A percentile compares a stretch with the other conserved stretches of the same genome.
These are phyloP conservation scores for Cucurbita ficifolia DNA, from an alignment of 306 rosid genomes.

Conservation along the genomic window DNA sequence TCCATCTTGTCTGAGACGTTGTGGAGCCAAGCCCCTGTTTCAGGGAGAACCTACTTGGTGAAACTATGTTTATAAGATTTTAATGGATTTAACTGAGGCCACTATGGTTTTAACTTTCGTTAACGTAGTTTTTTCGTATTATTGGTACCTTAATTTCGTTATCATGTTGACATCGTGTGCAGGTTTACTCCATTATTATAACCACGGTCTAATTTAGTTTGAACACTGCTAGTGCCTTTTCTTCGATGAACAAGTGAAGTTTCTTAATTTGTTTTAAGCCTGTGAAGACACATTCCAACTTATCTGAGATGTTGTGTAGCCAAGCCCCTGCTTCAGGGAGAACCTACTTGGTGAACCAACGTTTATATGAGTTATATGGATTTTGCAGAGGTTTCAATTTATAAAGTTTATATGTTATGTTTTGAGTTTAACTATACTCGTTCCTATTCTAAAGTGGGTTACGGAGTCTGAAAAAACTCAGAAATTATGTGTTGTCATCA, in stretches of 20 bases:
- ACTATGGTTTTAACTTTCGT: too few species aligned
- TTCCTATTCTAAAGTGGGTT: not conserved
- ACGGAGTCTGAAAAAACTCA: slow-evolving; percentile 48
- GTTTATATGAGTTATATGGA: slow-evolving; percentile 29
- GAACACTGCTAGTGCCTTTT: accelerated
- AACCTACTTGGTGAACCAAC: slow-evolving; percentile 64
- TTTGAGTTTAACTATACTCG: slow-evolving; percentile 7
- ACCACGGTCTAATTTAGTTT: too few species aligned
- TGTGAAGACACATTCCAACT: not conserved
- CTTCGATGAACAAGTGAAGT: too few species aligned
- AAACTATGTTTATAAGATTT: slow-evolving; percentile 35
- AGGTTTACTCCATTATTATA: too few species aligned
- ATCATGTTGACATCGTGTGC: too few species aligned
- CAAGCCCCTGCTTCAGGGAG: slow-evolving; percentile 58
- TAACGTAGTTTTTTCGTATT: too few species aligned
- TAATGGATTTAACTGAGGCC: slow-evolving; percentile 26
- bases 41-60: slow-evolving; percentile 80
- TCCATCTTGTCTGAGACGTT: slow-evolving; percentile 24
- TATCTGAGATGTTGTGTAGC: slow-evolving; percentile 39
- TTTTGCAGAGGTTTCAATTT: slow-evolving; percentile 22
- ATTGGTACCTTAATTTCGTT: too few species aligned
- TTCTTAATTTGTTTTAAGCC: not conserved
- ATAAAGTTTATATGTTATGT: not conserved
- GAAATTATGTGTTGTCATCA: slow-evolving; percentile 55
- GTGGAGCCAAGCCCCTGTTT: slow-evolving; percentile 49